Conservation (phyloP, 2,329 filamentous ascomycete species). For the Fusarium sp. region DNA sequence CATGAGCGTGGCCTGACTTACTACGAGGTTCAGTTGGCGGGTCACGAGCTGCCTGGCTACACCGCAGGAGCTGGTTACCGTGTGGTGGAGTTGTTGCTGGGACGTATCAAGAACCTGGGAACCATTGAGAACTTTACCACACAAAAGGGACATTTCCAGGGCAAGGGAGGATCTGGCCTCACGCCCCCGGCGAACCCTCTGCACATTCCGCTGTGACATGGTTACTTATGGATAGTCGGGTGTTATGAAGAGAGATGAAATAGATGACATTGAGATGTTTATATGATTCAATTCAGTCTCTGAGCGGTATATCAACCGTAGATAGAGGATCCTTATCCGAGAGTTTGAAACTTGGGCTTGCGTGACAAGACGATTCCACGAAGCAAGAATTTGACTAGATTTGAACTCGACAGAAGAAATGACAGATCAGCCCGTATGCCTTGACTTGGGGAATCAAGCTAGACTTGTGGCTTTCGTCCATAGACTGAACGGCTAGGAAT, state of each 20-base stretch:
- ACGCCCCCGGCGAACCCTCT: conserved; percentile 1
- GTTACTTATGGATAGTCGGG: not conserved
- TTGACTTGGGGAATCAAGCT: not conserved
- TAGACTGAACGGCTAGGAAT: not conserved
- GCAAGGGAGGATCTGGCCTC: not conserved
- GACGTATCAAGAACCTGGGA: conserved; percentile 39
- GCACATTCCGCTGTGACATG: conserved; percentile 2
- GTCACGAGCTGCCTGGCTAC: conserved; percentile 61
- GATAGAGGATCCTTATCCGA: not conserved
- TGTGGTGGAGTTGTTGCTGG: conserved; percentile 44
- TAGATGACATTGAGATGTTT: not conserved
- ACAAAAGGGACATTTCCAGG: conserved; percentile 36
- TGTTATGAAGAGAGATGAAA: not conserved
- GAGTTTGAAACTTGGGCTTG: not conserved
- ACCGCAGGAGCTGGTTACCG: conserved; percentile 45
- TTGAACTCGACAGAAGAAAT: not conserved
- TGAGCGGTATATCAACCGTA: not conserved
- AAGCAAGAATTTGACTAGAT: not conserved
- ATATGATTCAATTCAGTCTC: not conserved
- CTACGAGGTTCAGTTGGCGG: conserved; percentile 72
- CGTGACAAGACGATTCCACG: not conserved
- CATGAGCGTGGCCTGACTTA: conserved; percentile 83
- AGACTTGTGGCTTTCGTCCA: not conserved
- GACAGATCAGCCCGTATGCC: too few species aligned
- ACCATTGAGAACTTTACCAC: conserved; percentile 39